Evolutionary conservation across 208 protist genomes (phyloP).

Genomic region (Naegleria gruberi): DNA sequence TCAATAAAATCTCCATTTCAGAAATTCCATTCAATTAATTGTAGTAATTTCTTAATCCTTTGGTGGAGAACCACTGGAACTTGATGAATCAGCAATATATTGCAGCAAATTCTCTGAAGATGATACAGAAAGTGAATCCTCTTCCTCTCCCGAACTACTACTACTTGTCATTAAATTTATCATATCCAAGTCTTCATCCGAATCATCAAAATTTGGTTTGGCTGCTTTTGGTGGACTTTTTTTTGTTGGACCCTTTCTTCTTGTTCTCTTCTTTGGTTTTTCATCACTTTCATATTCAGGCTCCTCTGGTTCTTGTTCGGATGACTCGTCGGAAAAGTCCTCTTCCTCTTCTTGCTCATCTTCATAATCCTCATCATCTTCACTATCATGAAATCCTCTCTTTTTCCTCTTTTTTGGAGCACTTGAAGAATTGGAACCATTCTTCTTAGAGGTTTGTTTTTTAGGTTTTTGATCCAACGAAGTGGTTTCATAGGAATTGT

Average conservation of each 20-base stretch:
- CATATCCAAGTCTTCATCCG: neutral
- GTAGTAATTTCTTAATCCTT: no score
- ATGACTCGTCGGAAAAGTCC: neutral
- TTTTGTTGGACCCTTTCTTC: neutral
- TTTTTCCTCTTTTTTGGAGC: neutral
- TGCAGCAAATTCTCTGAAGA: neutral
- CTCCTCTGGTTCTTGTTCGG: neutral
- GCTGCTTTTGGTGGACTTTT: neutral
- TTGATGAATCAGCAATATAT: neutral
- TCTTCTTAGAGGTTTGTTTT: neutral
- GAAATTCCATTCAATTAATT: no score
- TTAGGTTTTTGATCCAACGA: neutral
- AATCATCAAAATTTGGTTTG: neutral
- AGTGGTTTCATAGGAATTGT: no score
- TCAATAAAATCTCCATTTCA: no score
- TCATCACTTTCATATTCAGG: neutral
- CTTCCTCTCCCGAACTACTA: neutral
- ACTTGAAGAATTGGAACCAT: neutral
- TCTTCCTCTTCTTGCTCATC: neutral
- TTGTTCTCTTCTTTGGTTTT: neutral
- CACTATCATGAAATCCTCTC: neutral
- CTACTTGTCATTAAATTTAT: neutral
- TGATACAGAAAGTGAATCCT: neutral
- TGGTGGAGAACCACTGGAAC: no score
- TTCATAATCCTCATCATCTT: neutral